These are phyloP conservation scores for Botrytis deweyae DNA, from an alignment of 2,329 filamentous ascomycete species.

Conservation along the genomic window DNA sequence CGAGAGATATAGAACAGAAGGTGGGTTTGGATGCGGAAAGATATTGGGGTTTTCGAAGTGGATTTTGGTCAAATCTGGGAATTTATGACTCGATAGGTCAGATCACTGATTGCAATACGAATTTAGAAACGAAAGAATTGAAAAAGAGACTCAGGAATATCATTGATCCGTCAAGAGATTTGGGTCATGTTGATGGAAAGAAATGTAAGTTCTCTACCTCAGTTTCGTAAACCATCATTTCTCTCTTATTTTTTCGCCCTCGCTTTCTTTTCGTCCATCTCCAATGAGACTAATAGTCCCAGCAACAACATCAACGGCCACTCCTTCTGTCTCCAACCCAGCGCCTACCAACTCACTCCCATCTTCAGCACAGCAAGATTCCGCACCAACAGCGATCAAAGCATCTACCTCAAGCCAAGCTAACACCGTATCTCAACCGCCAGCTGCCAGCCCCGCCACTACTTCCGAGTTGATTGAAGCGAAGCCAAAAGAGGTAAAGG, in stretches of 20 bases:
- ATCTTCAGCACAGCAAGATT: background rate
- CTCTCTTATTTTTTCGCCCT: background rate
- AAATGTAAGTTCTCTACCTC: constrained; percentile 23
- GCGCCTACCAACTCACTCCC: background rate
- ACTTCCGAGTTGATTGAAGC: background rate
- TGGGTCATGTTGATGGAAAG: constrained; percentile 76
- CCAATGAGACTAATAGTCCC: background rate
- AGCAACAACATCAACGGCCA: background rate
- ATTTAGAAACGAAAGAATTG: constrained; percentile 18
- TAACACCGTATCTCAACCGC: background rate
- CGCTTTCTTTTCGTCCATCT: background rate
- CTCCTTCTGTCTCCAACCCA: background rate
- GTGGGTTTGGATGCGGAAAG: background rate
- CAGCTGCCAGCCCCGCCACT: background rate
- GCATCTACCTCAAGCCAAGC: background rate
- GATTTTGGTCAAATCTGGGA: background rate
- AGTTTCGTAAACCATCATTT: background rate
- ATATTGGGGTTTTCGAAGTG: background rate
- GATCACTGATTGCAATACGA: background rate
- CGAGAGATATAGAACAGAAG: background rate
- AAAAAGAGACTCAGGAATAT: constrained; percentile 63
- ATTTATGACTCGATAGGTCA: background rate
- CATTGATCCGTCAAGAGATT: constrained; percentile 71
- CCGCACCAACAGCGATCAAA: background rate
- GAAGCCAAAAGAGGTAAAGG: background rate